Percentiles rank a stretch among this genome's conserved stretches.
These are phyloP conservation scores for Mycena maculata DNA, from an alignment of 768 basidiomycete genomes.

Conservation along the genomic window DNA sequence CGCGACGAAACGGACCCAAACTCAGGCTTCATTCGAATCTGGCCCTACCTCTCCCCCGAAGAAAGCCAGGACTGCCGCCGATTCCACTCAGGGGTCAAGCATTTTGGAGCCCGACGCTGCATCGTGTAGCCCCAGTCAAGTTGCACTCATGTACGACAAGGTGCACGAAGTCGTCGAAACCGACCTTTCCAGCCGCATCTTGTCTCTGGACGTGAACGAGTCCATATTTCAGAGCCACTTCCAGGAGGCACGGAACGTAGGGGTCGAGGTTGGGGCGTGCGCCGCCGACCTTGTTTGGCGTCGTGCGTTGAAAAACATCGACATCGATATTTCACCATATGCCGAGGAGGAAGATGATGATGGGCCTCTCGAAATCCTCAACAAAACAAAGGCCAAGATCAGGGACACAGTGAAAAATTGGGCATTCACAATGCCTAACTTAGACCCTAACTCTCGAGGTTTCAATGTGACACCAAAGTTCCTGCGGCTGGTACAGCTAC, in stretches of 20 bases:
- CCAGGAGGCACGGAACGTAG: constrained; percentile 57
- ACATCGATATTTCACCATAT: constrained; percentile 43
- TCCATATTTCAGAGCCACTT: constrained; percentile 55
- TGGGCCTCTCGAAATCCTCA: constrained; percentile 38
- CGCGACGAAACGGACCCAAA: constrained; percentile 26
- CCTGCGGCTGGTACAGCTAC: constrained; percentile 65
- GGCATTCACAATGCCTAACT: constrained; percentile 73
- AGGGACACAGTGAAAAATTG: constrained; percentile 65
- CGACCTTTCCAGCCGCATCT: constrained; percentile 20
- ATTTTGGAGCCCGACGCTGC: constrained; percentile 21
- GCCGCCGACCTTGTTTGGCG: constrained; percentile 81
- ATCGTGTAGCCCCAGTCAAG: constrained; percentile 4
- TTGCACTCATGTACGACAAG: constrained; percentile 22
- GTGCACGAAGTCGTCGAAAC: constrained; percentile 17
- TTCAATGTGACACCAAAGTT: constrained; percentile 82
- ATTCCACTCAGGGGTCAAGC: background rate
- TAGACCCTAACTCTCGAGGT: constrained; percentile 63
- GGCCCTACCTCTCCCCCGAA: constrained; percentile 12
- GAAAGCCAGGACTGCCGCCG: background rate
- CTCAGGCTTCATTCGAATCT: constrained; percentile 17
- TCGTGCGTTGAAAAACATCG: constrained; percentile 57
- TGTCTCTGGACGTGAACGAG: constrained; percentile 52
- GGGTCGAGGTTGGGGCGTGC: constrained; percentile 71
- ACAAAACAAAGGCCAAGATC: constrained; percentile 41
- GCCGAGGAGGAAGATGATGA: constrained; percentile 50